phyloP scores from a whole-genome alignment of 148 eudicot species.

The Pouteria glomerata region DNA sequence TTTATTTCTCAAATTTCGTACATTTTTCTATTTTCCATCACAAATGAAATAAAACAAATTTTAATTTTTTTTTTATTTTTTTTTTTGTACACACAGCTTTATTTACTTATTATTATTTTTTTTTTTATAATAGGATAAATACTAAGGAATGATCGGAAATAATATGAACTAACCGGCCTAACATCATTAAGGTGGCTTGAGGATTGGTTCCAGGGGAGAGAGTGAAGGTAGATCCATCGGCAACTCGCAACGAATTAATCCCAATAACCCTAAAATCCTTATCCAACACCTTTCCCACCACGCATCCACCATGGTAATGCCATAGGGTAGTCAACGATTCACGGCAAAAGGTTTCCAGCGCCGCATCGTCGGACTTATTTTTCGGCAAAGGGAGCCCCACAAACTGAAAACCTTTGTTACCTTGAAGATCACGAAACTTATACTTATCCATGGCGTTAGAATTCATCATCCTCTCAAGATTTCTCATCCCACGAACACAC shows the following conservation, averaged over 20 bases:
- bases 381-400: slow-evolving; percentile 13
- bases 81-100: too few relatives aligned
- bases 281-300: slow-evolving; percentile 17
- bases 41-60: too few relatives aligned
- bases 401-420: background rate
- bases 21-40: too few relatives aligned
- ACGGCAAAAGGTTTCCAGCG: slow-evolving; percentile 8
- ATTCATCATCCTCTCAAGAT: background rate
- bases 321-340: slow-evolving; percentile 2
- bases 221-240: slow-evolving; percentile 13
- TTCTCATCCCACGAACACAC: background rate
- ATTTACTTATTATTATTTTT: too few relatives aligned
- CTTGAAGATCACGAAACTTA: background rate
- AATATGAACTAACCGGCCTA: slow-evolving; percentile 14
- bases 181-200: slow-evolving; percentile 21
- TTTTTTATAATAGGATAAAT: too few relatives aligned
- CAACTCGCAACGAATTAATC: slow-evolving; percentile 10
- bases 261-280: slow-evolving; percentile 10
- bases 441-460: slow-evolving; percentile 11
- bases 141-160: background rate
- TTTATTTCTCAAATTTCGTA: too few relatives aligned
- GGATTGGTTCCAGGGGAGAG: slow-evolving; percentile 22
- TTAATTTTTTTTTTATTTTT: too few relatives aligned
- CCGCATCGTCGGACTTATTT: background rate
- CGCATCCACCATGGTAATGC: slow-evolving; percentile 17